A percentile compares a stretch with the other conserved stretches of the same genome.
Conservation (phyloP, 2,329 filamentous ascomycete genomes). For the Colletotrichum sp. region DNA sequence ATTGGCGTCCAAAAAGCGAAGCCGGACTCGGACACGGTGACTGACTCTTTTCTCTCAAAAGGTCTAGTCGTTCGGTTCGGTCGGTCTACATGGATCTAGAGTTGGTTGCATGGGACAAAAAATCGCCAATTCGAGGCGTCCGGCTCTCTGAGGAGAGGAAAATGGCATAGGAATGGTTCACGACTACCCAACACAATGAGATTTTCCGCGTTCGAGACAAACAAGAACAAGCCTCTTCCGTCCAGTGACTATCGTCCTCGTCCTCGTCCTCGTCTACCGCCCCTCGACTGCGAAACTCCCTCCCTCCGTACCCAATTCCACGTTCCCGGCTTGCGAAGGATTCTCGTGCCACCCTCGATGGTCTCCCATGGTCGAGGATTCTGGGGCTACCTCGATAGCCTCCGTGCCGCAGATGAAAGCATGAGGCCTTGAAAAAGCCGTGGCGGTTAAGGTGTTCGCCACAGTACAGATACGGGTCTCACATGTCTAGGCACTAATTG, state of each 20-base stretch:
- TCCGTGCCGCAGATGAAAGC: conserved; percentile 62
- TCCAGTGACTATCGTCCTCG: conserved; percentile 4
- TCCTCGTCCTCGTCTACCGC: not conserved
- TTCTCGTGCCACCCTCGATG: conserved; percentile 50
- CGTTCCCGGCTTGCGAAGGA: conserved; percentile 57
- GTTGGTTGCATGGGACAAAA: conserved; percentile 21
- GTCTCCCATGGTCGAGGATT: conserved; percentile 52
- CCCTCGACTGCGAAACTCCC: not conserved
- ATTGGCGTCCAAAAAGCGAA: not conserved
- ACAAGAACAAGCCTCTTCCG: conserved; percentile 12
- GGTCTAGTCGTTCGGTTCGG: conserved; percentile 23
- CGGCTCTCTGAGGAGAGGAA: conserved; percentile 35
- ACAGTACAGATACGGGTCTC: conserved; percentile 71
- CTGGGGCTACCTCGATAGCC: conserved; percentile 62
- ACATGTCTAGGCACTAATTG: conserved; percentile 42
- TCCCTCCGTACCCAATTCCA: not conserved
- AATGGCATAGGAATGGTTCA: conserved; percentile 23
- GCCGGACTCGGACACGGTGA: not conserved
- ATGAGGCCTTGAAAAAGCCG: conserved; percentile 64
- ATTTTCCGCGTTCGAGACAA: conserved; percentile 43
- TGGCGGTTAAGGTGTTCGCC: conserved; percentile 56
- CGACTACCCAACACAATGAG: conserved; percentile 24
- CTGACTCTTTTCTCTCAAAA: not conserved
- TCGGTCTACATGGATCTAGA: conserved; percentile 25
- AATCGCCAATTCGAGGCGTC: conserved; percentile 47